phyloP scores from a whole-genome alignment of 345 rosid species.

The Boechera divaricarpa region DNA sequence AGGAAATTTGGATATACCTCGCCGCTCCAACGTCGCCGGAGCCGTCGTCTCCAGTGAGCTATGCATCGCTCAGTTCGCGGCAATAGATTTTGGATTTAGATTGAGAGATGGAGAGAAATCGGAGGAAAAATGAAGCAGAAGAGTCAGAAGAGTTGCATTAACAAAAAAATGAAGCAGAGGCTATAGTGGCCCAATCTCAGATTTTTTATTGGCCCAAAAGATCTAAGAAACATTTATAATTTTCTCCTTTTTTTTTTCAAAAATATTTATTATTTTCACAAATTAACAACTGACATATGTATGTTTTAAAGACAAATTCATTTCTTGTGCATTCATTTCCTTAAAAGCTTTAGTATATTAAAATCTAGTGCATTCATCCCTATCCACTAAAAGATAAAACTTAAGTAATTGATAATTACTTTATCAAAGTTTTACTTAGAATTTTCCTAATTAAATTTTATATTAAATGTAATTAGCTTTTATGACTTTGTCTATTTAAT shows the following conservation, averaged over 20 bases:
- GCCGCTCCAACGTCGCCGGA: constrained; percentile 26
- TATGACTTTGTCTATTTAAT: background rate
- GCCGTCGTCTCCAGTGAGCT: constrained; percentile 37
- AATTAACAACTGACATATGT: background rate
- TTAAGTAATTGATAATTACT: background rate
- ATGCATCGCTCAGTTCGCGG: constrained; percentile 18
- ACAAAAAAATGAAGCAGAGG: too few species aligned
- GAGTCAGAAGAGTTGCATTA: too few species aligned
- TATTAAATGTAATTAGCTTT: background rate
- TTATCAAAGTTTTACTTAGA: background rate
- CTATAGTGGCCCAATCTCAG: background rate
- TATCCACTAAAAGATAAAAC: background rate
- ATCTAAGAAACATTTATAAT: background rate
- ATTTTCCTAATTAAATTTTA: background rate
- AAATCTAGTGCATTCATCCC: background rate
- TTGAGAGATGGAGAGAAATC: background rate
- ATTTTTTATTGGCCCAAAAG: constrained; percentile 27
- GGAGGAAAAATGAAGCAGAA: background rate
- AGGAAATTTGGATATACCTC: constrained; percentile 19
- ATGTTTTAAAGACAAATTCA: background rate
- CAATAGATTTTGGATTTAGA: background rate
- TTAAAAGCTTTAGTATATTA: background rate
- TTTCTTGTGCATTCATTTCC: background rate
- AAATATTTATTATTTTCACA: background rate
- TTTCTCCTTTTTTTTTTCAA: background rate